Evolutionary conservation across 139 green algal species (phyloP), one percentile per base, ranked within the genome.

Genomic region (Ettlia oleoabundans): DNA sequence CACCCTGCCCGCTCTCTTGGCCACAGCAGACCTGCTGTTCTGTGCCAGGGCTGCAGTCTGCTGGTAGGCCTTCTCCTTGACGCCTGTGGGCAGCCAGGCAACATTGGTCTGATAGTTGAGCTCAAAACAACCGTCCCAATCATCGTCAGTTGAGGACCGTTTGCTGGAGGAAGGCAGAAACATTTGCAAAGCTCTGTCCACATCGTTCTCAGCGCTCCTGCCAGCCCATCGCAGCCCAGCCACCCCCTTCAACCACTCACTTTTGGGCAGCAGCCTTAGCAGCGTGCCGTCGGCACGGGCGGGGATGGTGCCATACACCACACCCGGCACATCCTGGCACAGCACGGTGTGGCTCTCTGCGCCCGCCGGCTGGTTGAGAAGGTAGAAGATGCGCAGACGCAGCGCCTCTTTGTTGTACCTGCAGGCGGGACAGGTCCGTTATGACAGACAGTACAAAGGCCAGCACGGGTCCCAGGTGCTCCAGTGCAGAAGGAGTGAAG

Each of bases 331-430:
- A 75, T 94, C 91, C 37, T 80, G 85, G 72, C 52, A 79, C 52
- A 94, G 81, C 53, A 94, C 88, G 0, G 82, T 91, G 86, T 92
- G 86, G 2, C 80, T 84, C 71, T 85, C 80, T 4, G 82, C 85
- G 33, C 91, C 90, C 0, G 76, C 75, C 1, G 89, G 86, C 65
- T 78, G 35, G 21, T 78, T 92, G 76, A 86, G 88, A 28, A 95
- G 85, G 82, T 89, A 93, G 75, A 86, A 82, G 30, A 94, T 90
- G 42, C 92, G 86, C 76, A 95, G 68, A n/a, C 89, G 79, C 55
- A 91, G 82, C 3, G 82, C 87, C 86, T 93, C 85, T 26, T 83
- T 82, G 85, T 90, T 92, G 85, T 91, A 95, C 13, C 68, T 73
- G 72, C 22, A 18, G 24, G 55, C 18, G 21, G 21, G 18, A 65